Evolutionary conservation across 805 yeast genomes (phyloP).

Genomic region (Yarrowia sp.): DNA sequence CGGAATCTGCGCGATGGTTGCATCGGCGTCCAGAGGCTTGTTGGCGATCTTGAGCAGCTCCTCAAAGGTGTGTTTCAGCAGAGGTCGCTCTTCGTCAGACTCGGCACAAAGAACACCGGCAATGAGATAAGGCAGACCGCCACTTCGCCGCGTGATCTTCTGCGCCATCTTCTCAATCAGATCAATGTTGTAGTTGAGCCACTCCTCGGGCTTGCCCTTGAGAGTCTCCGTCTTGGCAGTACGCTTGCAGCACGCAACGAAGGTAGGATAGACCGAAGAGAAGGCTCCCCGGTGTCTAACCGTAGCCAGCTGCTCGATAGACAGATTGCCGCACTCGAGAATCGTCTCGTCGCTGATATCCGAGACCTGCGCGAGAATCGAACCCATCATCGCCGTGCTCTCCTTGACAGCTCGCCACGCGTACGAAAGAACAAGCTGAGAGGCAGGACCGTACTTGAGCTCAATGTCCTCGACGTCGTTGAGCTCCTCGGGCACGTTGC

Average conservation of each 20-base stretch:
- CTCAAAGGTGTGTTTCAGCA: slow-evolving; percentile 52
- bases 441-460: slow-evolving; percentile 40
- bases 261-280: slow-evolving; percentile 81
- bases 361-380: slow-evolving; percentile 43
- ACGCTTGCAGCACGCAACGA: slow-evolving; percentile 60
- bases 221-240: slow-evolving; percentile 44
- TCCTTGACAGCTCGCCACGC: slow-evolving; percentile 86
- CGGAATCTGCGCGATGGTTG: slow-evolving; percentile 47
- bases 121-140: slow-evolving; percentile 81
- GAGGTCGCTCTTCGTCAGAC: slow-evolving; percentile 38
- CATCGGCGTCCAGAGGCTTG: slow-evolving; percentile 48
- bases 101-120: slow-evolving; percentile 68
- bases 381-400: slow-evolving; percentile 54
- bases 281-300: slow-evolving; percentile 92
- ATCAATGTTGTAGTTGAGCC: slow-evolving; percentile 60
- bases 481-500: slow-evolving; percentile 50
- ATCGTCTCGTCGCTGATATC: slow-evolving; percentile 37
- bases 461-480: slow-evolving; percentile 33
- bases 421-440: slow-evolving; percentile 54
- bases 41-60: slow-evolving; percentile 55
- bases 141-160: slow-evolving; percentile 82
- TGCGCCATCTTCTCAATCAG: slow-evolving; percentile 58
- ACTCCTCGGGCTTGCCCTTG: slow-evolving; percentile 46
- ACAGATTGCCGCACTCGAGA: slow-evolving; percentile 49
- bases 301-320: slow-evolving; percentile 64